Percentiles rank a stretch among this genome's conserved stretches.
Conservation (phyloP, 2,329 filamentous ascomycete genomes). For the Hortaea sp. region DNA sequence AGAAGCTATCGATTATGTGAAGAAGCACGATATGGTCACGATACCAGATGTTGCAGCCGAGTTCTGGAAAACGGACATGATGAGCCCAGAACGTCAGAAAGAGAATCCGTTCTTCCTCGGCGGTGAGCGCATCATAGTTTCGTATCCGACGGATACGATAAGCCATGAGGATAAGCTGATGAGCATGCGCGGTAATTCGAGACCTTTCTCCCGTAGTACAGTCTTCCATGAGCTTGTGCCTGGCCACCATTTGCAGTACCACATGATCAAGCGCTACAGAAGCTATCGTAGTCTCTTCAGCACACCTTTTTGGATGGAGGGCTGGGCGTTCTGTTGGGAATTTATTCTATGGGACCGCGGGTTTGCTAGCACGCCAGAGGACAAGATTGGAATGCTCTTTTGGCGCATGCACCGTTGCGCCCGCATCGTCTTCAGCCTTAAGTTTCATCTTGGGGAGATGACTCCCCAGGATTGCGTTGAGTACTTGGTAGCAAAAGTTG, state of each 20-base stretch:
- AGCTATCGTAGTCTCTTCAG: slow-evolving; percentile 44
- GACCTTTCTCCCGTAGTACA: slow-evolving; percentile 47
- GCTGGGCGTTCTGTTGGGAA: slow-evolving; percentile 55
- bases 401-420: slow-evolving; percentile 55
- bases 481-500: slow-evolving; percentile 45
- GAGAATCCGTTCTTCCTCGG: slow-evolving; percentile 52
- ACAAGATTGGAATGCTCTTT: slow-evolving; percentile 49
- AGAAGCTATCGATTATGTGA: slow-evolving; percentile 45
- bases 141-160: slow-evolving; percentile 47
- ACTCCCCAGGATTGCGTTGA: slow-evolving; percentile 47
- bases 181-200: slow-evolving; percentile 51
- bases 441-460: slow-evolving; percentile 48
- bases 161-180: slow-evolving; percentile 46
- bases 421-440: slow-evolving; percentile 48
- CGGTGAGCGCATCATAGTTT: slow-evolving; percentile 44
- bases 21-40: slow-evolving; percentile 45
- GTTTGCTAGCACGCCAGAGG: slow-evolving; percentile 42
- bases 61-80: slow-evolving; percentile 48
- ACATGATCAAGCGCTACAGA: slow-evolving; percentile 37
- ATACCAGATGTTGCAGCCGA: slow-evolving; percentile 45
- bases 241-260: slow-evolving; percentile 46
- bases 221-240: slow-evolving; percentile 55
- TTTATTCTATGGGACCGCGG: slow-evolving; percentile 46
- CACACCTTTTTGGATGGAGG: slow-evolving; percentile 51
- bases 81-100: slow-evolving; percentile 43